phyloP scores from a whole-genome alignment of 1,139 yeast genomes.

The Kazachstania sp. region DNA sequence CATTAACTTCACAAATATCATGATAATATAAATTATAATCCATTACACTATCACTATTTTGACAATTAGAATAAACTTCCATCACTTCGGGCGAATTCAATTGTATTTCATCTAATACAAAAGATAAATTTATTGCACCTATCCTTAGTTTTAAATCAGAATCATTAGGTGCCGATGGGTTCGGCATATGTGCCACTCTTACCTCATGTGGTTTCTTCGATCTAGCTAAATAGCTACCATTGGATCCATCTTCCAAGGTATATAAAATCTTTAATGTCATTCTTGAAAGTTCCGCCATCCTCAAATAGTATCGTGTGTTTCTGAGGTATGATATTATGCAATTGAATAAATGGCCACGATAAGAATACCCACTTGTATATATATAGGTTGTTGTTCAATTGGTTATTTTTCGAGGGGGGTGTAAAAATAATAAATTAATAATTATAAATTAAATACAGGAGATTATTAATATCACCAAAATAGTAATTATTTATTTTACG shows the following conservation, averaged over 20 bases:
- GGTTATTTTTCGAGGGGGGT: neutral
- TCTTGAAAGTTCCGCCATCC: conserved; percentile 16
- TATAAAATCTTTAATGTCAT: conserved; percentile 31
- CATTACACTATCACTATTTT: conserved; percentile 1
- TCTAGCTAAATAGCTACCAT: conserved; percentile 27
- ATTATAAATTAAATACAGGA: neutral
- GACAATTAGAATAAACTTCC: conserved; percentile 11
- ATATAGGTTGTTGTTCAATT: too few species aligned
- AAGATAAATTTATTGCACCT: conserved; percentile 24
- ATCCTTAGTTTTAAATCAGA: conserved; percentile 14
- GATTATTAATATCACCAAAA: neutral
- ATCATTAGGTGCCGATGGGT: conserved; percentile 11
- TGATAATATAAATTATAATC: conserved; percentile 68
- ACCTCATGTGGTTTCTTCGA: conserved; percentile 24
- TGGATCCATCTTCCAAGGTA: conserved; percentile 26
- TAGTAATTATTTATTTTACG: neutral
- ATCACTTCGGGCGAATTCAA: conserved; percentile 30
- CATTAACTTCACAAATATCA: conserved; percentile 66
- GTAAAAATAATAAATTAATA: too few species aligned
- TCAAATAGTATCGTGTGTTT: too few species aligned
- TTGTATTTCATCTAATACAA: conserved; percentile 25
- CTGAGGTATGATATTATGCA: too few species aligned
- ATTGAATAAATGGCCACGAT: too few species aligned
- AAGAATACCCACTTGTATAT: too few species aligned
- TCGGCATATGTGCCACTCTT: conserved; percentile 22